These are phyloP conservation scores for Phytophthora uliginosa DNA, from an alignment of 352 stramenopile genomes.

Conservation along the genomic window DNA sequence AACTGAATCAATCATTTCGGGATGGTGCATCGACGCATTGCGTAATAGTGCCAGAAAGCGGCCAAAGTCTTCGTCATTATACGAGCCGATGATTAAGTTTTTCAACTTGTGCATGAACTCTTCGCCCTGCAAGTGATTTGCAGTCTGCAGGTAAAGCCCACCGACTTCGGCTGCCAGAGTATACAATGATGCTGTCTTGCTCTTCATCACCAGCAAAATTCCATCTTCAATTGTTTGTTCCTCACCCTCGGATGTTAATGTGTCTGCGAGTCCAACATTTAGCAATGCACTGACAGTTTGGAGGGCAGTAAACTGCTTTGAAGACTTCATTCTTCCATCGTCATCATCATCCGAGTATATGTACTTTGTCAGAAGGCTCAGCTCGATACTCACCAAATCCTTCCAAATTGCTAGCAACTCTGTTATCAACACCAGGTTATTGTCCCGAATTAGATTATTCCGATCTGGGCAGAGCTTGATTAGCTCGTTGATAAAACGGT, in stretches of 20 bases:
- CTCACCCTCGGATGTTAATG: slow-evolving; percentile 30
- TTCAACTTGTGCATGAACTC: slow-evolving; percentile 49
- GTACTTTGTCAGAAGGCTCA: slow-evolving; percentile 45
- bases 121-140: slow-evolving; percentile 10
- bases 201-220: slow-evolving; percentile 60
- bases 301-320: slow-evolving; percentile 61
- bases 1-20: slow-evolving; percentile 63
- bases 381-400: slow-evolving; percentile 48
- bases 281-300: slow-evolving; percentile 80
- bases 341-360: slow-evolving; percentile 47
- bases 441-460: slow-evolving; percentile 67
- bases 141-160: slow-evolving; percentile 50
- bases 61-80: slow-evolving; percentile 73
- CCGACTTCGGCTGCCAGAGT: slow-evolving; percentile 74
- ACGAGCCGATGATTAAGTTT: slow-evolving; percentile 58
- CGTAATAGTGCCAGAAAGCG: slow-evolving; percentile 72
- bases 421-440: slow-evolving; percentile 71
- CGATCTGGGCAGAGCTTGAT: slow-evolving; percentile 66
- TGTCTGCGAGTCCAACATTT: slow-evolving; percentile 31
- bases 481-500: slow-evolving; percentile 66
- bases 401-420: slow-evolving; percentile 73
- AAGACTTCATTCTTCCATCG: slow-evolving; percentile 46
- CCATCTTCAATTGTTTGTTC: slow-evolving; percentile 55
- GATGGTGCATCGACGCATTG: slow-evolving; percentile 70
- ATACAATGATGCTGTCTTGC: slow-evolving; percentile 59